These are phyloP conservation scores for Hericium rajendrae DNA, from an alignment of 768 basidiomycete genomes.

Conservation along the genomic window DNA sequence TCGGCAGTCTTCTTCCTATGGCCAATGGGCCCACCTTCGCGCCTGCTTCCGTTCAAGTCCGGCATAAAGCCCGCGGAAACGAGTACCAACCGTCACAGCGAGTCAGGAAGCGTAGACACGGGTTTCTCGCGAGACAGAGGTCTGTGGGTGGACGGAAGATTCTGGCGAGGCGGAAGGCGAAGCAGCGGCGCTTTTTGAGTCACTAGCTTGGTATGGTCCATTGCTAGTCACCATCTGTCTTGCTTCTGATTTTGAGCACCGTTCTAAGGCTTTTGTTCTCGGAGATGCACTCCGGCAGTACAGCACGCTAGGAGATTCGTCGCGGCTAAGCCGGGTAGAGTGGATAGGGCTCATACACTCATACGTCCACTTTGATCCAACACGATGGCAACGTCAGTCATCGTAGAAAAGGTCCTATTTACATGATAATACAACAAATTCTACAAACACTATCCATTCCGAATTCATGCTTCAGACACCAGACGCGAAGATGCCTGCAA, in stretches of 20 bases:
- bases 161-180: conserved; percentile 56
- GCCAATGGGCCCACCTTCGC: neutral
- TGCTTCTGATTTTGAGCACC: neutral
- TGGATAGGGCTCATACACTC: too few relatives aligned
- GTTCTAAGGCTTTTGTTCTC: neutral
- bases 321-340: too few relatives aligned
- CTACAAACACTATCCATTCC: too few relatives aligned
- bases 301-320: too few relatives aligned
- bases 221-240: neutral
- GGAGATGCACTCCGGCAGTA: too few relatives aligned
- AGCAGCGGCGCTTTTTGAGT: conserved; percentile 70
- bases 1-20: neutral
- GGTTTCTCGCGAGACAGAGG: conserved; percentile 74
- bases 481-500: conserved; percentile 12
- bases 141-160: conserved; percentile 63
- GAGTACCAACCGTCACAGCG: conserved; percentile 97
- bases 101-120: conserved; percentile 86
- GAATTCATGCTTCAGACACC: neutral
- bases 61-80: conserved; percentile 65
- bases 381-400: too few relatives aligned
- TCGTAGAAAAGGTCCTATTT: too few relatives aligned
- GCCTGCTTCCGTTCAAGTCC: conserved; percentile 35
- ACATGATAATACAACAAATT: too few relatives aligned
- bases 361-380: too few relatives aligned
- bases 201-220: conserved; percentile 42